These are phyloP conservation scores for Colletotrichum costaricense DNA, from an alignment of 2,329 filamentous ascomycete species.

Conservation along the genomic window DNA sequence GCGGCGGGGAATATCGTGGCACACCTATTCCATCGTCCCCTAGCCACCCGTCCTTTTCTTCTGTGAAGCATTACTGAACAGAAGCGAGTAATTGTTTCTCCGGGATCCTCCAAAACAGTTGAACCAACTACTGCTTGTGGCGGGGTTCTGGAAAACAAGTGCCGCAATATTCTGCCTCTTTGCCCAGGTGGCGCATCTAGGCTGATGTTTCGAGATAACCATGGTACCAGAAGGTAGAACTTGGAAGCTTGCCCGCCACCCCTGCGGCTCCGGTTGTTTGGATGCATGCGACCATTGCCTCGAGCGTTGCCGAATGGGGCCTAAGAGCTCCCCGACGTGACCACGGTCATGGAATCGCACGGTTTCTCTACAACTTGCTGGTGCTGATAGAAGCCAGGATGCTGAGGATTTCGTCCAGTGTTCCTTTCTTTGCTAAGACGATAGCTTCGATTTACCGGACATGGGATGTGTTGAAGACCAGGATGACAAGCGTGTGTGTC, in stretches of 20 bases:
- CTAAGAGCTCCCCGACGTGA: not conserved
- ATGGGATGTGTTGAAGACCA: not conserved
- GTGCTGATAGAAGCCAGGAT: not conserved
- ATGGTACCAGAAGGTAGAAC: not conserved
- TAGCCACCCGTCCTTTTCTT: not conserved
- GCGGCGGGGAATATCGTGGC: constrained; percentile 10
- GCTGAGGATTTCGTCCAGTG: not conserved
- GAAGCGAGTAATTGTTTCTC: constrained; percentile 12
- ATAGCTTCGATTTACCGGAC: not conserved
- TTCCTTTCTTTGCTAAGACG: not conserved
- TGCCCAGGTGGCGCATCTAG: not conserved
- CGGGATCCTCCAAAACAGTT: not conserved
- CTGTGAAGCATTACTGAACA: not conserved
- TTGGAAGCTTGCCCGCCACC: not conserved
- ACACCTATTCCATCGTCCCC: not conserved
- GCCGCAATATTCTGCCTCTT: constrained; percentile 3
- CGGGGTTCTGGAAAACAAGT: not conserved
- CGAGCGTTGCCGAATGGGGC: not conserved
- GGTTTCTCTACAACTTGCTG: too few relatives aligned
- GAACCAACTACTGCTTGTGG: not conserved
- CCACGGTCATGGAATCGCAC: too few relatives aligned
- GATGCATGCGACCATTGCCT: constrained; percentile 7
- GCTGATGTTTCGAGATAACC: constrained; percentile 13
- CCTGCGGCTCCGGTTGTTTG: constrained; percentile 4
- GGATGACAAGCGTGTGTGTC: not conserved